Base-by-base conservation (phyloP, 208 protist genomes). In the Wallacemonas sp. region DNA sequence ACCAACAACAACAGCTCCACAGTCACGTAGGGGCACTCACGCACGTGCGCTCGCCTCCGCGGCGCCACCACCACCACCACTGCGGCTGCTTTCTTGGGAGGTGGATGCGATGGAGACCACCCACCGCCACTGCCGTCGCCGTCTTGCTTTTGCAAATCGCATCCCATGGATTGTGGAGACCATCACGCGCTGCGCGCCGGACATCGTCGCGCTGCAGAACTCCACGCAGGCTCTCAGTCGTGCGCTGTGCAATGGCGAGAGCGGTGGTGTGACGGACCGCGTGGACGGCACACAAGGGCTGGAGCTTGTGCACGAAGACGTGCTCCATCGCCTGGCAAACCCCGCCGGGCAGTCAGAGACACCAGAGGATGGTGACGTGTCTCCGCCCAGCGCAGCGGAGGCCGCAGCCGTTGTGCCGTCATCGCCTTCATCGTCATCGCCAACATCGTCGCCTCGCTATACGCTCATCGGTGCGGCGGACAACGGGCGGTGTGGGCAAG, bases 191-290 rank as follows among this genome's bases (percentile, higher is more conserved):
- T 61, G 73, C 41, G 73, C 70, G 0, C 65, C 88, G 2, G 88
- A 94, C 47, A 74, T 94, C 19, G 88, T 94, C n/a, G 83, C 85
- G 1, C 68, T 94, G 44, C 88, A 94, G 72, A 82, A 90, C 76
- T 92, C 85, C 23, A 78, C 75, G 14, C 57, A 73, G 8, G 78
- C 74, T 27, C 55, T 94, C 1, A 79, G 80, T 1, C 69, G 63
- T 19, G 77, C 80, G n/a, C 72, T 90, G 33, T 64, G 41, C 33
- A 44, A 33, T 5, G 43, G 27, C 27, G 48, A n/a, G n/a, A n/a
- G n/a, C n/a, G n/a, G n/a, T n/a, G n/a, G n/a, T n/a, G n/a, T n/a
- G n/a, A n/a, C n/a, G n/a, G n/a, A 16, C 14, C 44, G 16, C 6
- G 11, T 2, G 19, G 38, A 27, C 17, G 44, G 5, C 44, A 49